phyloP scores from a whole-genome alignment of 2,329 filamentous ascomycete genomes.

The Alternaria rosae region DNA sequence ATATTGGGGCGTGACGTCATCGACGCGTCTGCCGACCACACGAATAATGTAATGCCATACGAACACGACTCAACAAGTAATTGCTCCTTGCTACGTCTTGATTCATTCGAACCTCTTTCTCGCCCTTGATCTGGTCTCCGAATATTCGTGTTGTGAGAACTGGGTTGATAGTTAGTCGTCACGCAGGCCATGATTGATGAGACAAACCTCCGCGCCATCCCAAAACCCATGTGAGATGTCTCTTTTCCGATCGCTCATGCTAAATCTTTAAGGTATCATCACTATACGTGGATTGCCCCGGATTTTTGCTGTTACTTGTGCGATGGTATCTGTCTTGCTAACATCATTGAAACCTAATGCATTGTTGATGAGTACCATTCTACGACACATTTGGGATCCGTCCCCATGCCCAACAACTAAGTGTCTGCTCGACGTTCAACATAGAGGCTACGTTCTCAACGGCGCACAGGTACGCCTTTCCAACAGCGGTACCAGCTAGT shows the following conservation, averaged over 20 bases:
- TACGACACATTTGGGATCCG: no score
- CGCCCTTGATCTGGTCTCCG: background rate
- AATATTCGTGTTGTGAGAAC: background rate
- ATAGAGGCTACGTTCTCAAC: background rate
- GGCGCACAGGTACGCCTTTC: background rate
- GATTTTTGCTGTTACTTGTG: no score
- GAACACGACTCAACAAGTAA: background rate
- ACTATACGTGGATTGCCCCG: background rate
- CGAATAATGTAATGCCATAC: background rate
- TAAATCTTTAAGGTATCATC: background rate
- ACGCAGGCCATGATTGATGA: background rate
- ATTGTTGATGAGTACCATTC: no score
- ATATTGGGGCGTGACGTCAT: background rate
- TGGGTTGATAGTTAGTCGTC: background rate
- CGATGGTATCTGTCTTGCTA: background rate
- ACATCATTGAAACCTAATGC: background rate
- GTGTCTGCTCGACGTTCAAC: background rate
- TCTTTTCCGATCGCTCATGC: background rate
- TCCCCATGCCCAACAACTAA: no score
- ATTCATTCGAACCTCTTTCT: background rate
- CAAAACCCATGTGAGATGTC: background rate
- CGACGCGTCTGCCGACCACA: background rate
- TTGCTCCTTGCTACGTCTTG: background rate
- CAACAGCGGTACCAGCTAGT: background rate
- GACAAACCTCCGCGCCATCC: background rate